Evolutionary conservation across 2,329 filamentous ascomycete genomes (phyloP).

Genomic region (Aspergillus quadricinctus): DNA sequence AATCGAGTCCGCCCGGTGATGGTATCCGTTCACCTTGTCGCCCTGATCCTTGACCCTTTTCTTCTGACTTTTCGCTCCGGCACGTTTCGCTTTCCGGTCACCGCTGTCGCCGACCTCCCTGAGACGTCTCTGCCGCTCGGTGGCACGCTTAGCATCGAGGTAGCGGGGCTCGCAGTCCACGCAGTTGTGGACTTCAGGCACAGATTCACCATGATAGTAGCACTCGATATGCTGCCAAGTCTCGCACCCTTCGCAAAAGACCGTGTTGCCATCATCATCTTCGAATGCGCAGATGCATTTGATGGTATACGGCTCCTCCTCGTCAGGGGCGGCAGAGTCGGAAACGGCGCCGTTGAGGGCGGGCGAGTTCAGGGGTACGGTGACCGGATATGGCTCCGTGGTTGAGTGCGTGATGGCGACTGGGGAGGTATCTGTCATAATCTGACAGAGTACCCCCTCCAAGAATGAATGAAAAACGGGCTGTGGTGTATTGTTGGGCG

Average conservation of each 20-base stretch:
- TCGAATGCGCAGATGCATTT: slow-evolving; percentile 94
- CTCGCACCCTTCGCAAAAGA: slow-evolving; percentile 92
- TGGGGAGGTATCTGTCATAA: slow-evolving; percentile 53
- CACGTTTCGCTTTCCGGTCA: slow-evolving; percentile 70
- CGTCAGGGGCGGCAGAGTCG: slow-evolving; percentile 39
- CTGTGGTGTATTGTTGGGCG: slow-evolving; percentile 15
- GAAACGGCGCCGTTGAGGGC: slow-evolving; percentile 40
- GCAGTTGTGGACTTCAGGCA: slow-evolving; percentile 77
- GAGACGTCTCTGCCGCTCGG: slow-evolving; percentile 63
- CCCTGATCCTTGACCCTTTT: slow-evolving; percentile 71
- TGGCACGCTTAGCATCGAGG: slow-evolving; percentile 70
- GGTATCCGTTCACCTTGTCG: slow-evolving; percentile 48
- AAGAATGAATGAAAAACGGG: slow-evolving; percentile 22
- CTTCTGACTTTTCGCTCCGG: slow-evolving; percentile 75
- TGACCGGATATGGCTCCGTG: slow-evolving; percentile 44
- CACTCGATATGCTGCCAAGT: slow-evolving; percentile 98
- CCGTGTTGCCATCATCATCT: slow-evolving; percentile 96
- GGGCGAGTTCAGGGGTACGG: slow-evolving; percentile 41
- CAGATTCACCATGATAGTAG: slow-evolving; percentile 79
- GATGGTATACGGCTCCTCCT: slow-evolving; percentile 69
- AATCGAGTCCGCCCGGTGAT: slow-evolving; percentile 54
- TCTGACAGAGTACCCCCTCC: slow-evolving; percentile 48
- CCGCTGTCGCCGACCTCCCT: slow-evolving; percentile 56
- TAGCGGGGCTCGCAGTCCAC: slow-evolving; percentile 77
- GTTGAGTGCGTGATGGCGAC: slow-evolving; percentile 46